Percentiles rank a stretch among this genome's conserved stretches.
Evolutionary conservation across 352 stramenopile genomes (phyloP).

Genomic region (Phytophthora aleatoria): DNA sequence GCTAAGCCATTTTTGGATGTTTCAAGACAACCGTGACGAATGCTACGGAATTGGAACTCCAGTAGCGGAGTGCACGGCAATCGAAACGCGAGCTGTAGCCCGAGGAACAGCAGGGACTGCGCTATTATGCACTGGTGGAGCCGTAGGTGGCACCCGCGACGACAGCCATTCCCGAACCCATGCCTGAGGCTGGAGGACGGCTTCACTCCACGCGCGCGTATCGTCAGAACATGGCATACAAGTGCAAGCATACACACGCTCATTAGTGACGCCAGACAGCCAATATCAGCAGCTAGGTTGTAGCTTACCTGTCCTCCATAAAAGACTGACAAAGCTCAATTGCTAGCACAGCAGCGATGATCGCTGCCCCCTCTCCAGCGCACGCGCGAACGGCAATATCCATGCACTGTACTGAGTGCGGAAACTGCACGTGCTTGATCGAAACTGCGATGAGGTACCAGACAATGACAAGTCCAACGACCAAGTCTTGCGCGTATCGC

Average conservation of each 20-base stretch:
- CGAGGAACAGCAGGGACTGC: slow-evolving; percentile 36
- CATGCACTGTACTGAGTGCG: slow-evolving; percentile 43
- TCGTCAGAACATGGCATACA: not conserved
- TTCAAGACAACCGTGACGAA: not conserved
- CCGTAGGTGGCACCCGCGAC: slow-evolving; percentile 41
- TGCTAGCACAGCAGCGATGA: slow-evolving; percentile 59
- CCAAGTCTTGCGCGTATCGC: slow-evolving; percentile 63
- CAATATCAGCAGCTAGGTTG: slow-evolving; percentile 1
- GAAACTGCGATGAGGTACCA: slow-evolving; percentile 78
- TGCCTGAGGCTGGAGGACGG: slow-evolving; percentile 39
- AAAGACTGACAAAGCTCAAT: slow-evolving; percentile 58
- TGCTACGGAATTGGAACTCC: slow-evolving; percentile 33
- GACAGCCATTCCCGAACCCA: slow-evolving; percentile 45
- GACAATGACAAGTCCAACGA: slow-evolving; percentile 63
- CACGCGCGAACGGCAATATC: slow-evolving; percentile 69
- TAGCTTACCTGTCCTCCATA: slow-evolving; percentile 66
- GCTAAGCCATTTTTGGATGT: not conserved
- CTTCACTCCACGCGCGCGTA: slow-evolving; percentile 44
- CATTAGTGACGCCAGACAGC: slow-evolving; percentile 6
- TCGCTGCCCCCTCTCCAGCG: slow-evolving; percentile 57
- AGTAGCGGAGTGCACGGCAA: slow-evolving; percentile 30
- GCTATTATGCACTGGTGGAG: slow-evolving; percentile 41
- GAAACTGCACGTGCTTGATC: slow-evolving; percentile 56
- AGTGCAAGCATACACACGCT: not conserved
- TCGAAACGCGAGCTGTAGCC: slow-evolving; percentile 38